These are phyloP conservation scores for Acanthamoeba lenticulata DNA, from an alignment of 208 protist genomes.

Conservation along the genomic window DNA sequence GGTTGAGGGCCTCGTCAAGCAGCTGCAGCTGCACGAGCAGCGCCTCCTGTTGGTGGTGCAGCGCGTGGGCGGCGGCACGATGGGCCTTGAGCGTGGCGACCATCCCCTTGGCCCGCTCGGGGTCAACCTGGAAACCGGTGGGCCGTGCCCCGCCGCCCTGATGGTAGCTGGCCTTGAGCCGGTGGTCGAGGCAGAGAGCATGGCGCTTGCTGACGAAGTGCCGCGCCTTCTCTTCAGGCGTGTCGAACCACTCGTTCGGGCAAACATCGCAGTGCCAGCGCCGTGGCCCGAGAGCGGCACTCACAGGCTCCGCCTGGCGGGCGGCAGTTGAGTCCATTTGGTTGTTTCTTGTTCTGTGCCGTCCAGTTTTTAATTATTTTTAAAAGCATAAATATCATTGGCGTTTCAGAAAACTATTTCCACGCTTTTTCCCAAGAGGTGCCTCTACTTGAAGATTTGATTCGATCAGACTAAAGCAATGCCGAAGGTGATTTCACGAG, in stretches of 20 bases:
- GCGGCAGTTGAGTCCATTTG: no score
- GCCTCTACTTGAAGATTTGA: not conserved
- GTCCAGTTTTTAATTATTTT: no score
- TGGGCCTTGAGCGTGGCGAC: not conserved
- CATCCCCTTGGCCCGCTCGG: not conserved
- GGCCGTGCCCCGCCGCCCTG: not conserved
- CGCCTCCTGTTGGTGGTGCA: not conserved
- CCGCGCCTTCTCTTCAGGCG: constrained; percentile 3
- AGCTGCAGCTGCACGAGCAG: constrained; percentile 34
- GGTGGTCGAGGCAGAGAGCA: not conserved
- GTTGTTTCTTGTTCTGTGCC: no score
- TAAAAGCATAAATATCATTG: not conserved
- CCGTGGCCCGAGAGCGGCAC: not conserved
- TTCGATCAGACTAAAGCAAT: not conserved
- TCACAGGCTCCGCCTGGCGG: no score
- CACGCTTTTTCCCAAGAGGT: not conserved
- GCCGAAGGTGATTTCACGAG: constrained; percentile 61
- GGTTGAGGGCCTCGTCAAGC: constrained; percentile 26
- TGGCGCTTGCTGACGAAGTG: constrained; percentile 64
- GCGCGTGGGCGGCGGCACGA: not conserved
- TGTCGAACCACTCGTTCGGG: not conserved
- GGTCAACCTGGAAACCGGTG: no score
- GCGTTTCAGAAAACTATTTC: not conserved
- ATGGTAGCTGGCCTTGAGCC: not conserved
- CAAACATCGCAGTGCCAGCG: constrained; percentile 43